Conservation (phyloP, 176 grass and related monocot species). For the Pontederia crassipes region DNA sequence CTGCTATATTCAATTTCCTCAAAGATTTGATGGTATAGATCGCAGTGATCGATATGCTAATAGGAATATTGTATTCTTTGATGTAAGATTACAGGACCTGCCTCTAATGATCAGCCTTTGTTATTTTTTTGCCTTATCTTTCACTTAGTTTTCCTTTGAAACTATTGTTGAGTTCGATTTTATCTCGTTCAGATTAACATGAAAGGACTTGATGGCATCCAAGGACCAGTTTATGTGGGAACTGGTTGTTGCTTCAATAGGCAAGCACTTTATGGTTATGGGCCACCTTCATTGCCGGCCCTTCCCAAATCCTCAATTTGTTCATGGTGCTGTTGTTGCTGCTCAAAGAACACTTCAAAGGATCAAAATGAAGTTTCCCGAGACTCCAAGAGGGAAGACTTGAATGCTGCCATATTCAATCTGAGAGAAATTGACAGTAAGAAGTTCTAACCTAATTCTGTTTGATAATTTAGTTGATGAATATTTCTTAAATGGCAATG, state of each 20-base stretch:
- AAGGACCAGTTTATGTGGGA: slow-evolving; percentile 97
- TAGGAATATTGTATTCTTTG: slow-evolving; percentile 96
- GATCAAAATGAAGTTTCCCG: slow-evolving; percentile 67
- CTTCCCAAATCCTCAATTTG: slow-evolving; percentile 84
- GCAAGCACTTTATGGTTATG: slow-evolving; percentile 93
- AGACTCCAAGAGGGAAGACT: slow-evolving; percentile 71
- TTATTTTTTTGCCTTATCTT: slow-evolving; percentile 21
- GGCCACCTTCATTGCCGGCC: slow-evolving; percentile 77
- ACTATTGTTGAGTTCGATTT: too few species aligned
- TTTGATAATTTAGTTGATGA: too few species aligned
- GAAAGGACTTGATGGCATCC: slow-evolving; percentile 98
- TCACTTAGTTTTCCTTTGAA: slow-evolving; percentile 11
- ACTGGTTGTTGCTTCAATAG: slow-evolving; percentile 98
- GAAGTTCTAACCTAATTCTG: background rate
- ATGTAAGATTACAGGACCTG: slow-evolving; percentile 50
- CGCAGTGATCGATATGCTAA: slow-evolving; percentile 99
- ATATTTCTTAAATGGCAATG: too few species aligned
- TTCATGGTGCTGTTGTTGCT: slow-evolving; percentile 65
- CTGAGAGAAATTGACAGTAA: slow-evolving; percentile 93
- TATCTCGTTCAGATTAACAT: slow-evolving; percentile 70
- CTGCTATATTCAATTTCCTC: slow-evolving; percentile 95
- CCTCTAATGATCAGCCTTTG: background rate
- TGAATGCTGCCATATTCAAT: slow-evolving; percentile 93
- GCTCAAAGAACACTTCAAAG: slow-evolving; percentile 62
- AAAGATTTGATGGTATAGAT: slow-evolving; percentile 97